Evolutionary conservation across 495 filamentous ascomycete genomes (phyloP).

Genomic region (Penicillium macrosclerotiorum): DNA sequence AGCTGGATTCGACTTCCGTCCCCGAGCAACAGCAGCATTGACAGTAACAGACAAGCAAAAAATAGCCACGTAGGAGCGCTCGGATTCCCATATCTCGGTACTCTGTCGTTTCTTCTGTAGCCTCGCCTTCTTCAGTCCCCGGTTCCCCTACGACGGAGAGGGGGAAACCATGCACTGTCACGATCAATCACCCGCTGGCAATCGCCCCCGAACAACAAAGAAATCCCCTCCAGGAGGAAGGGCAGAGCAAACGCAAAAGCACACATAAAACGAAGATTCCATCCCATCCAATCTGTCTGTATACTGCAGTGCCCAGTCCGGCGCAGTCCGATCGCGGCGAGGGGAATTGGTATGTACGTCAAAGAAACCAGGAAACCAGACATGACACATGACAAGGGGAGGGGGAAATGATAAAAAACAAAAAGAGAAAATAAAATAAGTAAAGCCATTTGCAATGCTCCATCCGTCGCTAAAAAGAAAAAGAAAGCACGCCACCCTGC

Average conservation of each 20-base stretch:
- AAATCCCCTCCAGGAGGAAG: neutral
- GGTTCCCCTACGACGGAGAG: too few species aligned
- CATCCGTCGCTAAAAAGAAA: constrained; percentile 30
- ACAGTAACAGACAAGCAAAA: constrained; percentile 2
- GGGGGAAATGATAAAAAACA: neutral
- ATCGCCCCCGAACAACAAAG: too few species aligned
- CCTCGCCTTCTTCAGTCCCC: constrained; percentile 9
- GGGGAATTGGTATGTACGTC: constrained; percentile 25
- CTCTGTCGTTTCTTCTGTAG: constrained; percentile 2
- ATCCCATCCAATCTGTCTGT: neutral
- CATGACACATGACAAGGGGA: neutral
- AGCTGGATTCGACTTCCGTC: too few species aligned
- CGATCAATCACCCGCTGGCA: neutral
- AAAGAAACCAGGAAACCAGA: constrained; percentile 10
- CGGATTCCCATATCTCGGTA: constrained; percentile 20
- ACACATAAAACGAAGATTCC: too few species aligned
- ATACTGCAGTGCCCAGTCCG: neutral
- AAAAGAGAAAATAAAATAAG: constrained; percentile 4
- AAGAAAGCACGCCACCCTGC: constrained; percentile 10
- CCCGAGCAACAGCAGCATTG: neutral
- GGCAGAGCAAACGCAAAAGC: too few species aligned
- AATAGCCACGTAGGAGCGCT: constrained; percentile 14
- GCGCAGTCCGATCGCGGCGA: neutral
- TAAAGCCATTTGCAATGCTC: constrained; percentile 29
- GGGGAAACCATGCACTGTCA: constrained; percentile 10